These are phyloP conservation scores for Globisporangium abappressorium DNA, from an alignment of 352 stramenopile species.

Conservation along the genomic window DNA sequence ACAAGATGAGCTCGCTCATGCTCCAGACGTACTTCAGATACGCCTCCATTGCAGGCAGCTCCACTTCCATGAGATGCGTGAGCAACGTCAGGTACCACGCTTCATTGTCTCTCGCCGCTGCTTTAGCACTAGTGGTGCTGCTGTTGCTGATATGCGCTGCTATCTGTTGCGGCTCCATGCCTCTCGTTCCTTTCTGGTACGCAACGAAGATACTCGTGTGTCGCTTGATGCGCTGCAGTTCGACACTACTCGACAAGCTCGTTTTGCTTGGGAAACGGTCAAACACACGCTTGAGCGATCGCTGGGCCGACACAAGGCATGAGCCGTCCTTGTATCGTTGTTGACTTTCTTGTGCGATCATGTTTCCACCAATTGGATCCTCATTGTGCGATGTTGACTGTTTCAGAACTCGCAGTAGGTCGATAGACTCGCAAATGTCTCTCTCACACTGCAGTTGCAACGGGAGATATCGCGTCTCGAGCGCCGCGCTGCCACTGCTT, in stretches of 20 bases:
- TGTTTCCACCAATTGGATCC: not conserved
- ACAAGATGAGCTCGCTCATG: slow-evolving; percentile 31
- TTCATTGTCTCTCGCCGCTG: not conserved
- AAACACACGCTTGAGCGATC: slow-evolving; percentile 22
- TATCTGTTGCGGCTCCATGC: slow-evolving; percentile 13
- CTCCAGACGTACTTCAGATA: slow-evolving; percentile 46
- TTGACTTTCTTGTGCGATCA: not conserved
- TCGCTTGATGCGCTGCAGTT: slow-evolving; percentile 41
- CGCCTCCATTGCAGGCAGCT: slow-evolving; percentile 47
- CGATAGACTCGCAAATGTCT: not conserved
- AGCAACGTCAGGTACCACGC: slow-evolving; percentile 25
- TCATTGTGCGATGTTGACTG: not conserved
- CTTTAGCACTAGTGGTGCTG: not conserved
- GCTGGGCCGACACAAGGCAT: slow-evolving; percentile 19
- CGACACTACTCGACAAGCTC: slow-evolving; percentile 31
- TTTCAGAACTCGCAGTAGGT: not conserved
- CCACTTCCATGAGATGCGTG: slow-evolving; percentile 36
- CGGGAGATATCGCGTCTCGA: slow-evolving; percentile 7
- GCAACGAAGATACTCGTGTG: slow-evolving; percentile 36
- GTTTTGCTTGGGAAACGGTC: slow-evolving; percentile 28
- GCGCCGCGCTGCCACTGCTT: not conserved
- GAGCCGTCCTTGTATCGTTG: not conserved
- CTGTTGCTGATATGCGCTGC: not conserved
- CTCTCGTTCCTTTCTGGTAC: slow-evolving; percentile 27
- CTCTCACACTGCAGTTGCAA: slow-evolving; percentile 11